Conservation (phyloP, 805 yeast genomes). For the Saccharomycopsis malanga region DNA sequence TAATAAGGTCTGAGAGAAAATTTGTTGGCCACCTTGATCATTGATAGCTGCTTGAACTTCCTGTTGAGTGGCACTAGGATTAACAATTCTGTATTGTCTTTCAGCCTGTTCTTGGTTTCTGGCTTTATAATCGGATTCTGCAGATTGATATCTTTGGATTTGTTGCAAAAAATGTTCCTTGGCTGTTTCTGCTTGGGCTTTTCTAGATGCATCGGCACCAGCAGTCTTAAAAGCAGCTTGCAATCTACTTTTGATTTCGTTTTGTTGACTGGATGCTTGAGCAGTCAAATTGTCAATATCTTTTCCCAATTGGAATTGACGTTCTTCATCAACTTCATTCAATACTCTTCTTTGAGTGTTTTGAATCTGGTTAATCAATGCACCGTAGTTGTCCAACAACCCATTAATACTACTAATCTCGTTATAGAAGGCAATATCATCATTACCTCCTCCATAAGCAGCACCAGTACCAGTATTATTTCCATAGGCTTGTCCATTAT, state of each 20-base stretch:
- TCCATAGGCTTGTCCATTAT: conserved; percentile 3
- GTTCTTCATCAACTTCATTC: conserved; percentile 66
- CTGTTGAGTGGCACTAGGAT: conserved; percentile 75
- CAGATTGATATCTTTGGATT: conserved; percentile 79
- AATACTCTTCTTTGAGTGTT: conserved; percentile 62
- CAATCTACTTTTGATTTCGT: conserved; percentile 65
- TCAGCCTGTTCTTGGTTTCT: conserved; percentile 82
- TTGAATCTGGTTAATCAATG: conserved; percentile 61
- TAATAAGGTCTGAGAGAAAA: conserved; percentile 86
- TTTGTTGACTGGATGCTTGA: conserved; percentile 75
- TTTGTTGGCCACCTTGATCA: conserved; percentile 80
- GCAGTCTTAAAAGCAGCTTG: conserved; percentile 69
- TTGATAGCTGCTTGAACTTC: conserved; percentile 83
- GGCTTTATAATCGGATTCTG: conserved; percentile 81
- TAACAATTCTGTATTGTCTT: conserved; percentile 85
- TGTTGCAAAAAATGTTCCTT: conserved; percentile 78
- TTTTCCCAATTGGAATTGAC: conserved; percentile 58
- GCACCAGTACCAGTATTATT: background rate
- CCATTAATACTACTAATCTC: conserved; percentile 62
- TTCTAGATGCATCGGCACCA: conserved; percentile 67
- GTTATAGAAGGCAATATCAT: conserved; percentile 60
- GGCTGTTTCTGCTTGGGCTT: conserved; percentile 83
- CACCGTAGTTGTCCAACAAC: conserved; percentile 63
- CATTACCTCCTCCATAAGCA: conserved; percentile 38
- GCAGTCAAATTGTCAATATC: conserved; percentile 71